A percentile compares a stretch with the other conserved stretches of the same genome.
Conservation (phyloP, 495 filamentous ascomycete genomes). For the Wilcoxina mikolae region DNA sequence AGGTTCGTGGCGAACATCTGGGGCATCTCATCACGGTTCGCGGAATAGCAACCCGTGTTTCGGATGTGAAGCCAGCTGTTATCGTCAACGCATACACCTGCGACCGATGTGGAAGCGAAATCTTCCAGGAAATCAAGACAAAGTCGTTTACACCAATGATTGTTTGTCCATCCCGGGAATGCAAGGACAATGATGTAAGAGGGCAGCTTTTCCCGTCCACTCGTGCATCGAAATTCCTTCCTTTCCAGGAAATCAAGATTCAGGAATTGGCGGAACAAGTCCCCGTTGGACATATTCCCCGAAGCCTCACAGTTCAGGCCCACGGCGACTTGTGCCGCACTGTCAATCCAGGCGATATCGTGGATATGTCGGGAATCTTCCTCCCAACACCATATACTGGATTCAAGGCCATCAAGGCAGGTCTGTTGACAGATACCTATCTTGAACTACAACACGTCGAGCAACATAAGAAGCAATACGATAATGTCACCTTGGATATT, state of each 20-base stretch:
- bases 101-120: slow-evolving; percentile 87
- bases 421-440: slow-evolving; percentile 90
- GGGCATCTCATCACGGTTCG: slow-evolving; percentile 87
- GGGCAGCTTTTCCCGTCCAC: slow-evolving; percentile 88
- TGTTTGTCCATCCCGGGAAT: slow-evolving; percentile 75
- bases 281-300: slow-evolving; percentile 90
- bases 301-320: slow-evolving; percentile 75
- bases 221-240: slow-evolving; percentile 86
- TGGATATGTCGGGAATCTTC: slow-evolving; percentile 90
- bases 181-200: slow-evolving; percentile 75
- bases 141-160: slow-evolving; percentile 79
- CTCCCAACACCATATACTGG: slow-evolving; percentile 94
- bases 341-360: slow-evolving; percentile 83
- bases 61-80: slow-evolving; percentile 94
- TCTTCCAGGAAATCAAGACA: slow-evolving; percentile 88
- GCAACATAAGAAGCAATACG: slow-evolving; percentile 96
- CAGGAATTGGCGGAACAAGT: slow-evolving; percentile 98
- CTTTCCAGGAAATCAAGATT: slow-evolving; percentile 97
- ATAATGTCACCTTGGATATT: slow-evolving; percentile 59
- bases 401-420: slow-evolving; percentile 90
- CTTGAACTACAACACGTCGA: slow-evolving; percentile 83
- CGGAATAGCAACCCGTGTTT: slow-evolving; percentile 87
- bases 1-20: slow-evolving; percentile 82
- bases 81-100: slow-evolving; percentile 95
- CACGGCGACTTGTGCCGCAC: slow-evolving; percentile 70